These are phyloP conservation scores for Plasmodiophora brassicae DNA, from an alignment of 208 protist genomes.

Conservation along the genomic window DNA sequence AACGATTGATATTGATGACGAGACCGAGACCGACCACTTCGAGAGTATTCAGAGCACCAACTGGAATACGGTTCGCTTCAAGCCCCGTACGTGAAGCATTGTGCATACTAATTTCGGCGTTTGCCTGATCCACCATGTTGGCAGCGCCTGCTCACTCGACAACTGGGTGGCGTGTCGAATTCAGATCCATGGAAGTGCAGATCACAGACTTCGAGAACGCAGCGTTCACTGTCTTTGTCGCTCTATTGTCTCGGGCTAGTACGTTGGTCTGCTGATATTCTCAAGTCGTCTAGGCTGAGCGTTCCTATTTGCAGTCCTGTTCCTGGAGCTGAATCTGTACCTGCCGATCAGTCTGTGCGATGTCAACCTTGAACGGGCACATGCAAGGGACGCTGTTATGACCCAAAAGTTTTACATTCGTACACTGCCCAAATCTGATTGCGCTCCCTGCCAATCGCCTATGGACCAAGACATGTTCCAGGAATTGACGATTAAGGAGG, in stretches of 20 bases:
- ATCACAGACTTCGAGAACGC: slow-evolving; percentile 98
- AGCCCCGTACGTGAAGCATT: slow-evolving; percentile 33
- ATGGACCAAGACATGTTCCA: slow-evolving; percentile 53
- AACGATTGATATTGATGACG: slow-evolving; percentile 76
- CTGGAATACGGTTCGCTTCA: slow-evolving; percentile 56
- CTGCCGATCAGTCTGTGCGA: slow-evolving; percentile 88
- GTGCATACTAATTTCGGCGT: not conserved
- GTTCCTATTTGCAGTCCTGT: slow-evolving; percentile 65
- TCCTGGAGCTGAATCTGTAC: slow-evolving; percentile 88
- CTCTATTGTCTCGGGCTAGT: slow-evolving; percentile 81
- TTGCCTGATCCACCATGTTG: not conserved
- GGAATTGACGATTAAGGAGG: slow-evolving; percentile 82
- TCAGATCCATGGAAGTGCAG: slow-evolving; percentile 79
- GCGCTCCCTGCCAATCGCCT: not conserved
- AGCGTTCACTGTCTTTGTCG: slow-evolving; percentile 88
- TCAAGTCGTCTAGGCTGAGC: not conserved
- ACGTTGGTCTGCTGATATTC: not conserved
- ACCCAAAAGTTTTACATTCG: slow-evolving; percentile 71
- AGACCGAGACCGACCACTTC: slow-evolving; percentile 87
- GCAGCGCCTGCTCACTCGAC: slow-evolving; percentile 27
- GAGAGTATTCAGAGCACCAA: slow-evolving; percentile 66
- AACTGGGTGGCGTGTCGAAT: slow-evolving; percentile 91
- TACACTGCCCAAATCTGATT: not conserved
- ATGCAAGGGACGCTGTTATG: slow-evolving; percentile 74
- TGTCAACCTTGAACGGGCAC: slow-evolving; percentile 88